Percentiles rank a stretch among this genome's conserved stretches.
phyloP scores from a whole-genome alignment of 441 rosid genomes.

The Populus hybrid region DNA sequence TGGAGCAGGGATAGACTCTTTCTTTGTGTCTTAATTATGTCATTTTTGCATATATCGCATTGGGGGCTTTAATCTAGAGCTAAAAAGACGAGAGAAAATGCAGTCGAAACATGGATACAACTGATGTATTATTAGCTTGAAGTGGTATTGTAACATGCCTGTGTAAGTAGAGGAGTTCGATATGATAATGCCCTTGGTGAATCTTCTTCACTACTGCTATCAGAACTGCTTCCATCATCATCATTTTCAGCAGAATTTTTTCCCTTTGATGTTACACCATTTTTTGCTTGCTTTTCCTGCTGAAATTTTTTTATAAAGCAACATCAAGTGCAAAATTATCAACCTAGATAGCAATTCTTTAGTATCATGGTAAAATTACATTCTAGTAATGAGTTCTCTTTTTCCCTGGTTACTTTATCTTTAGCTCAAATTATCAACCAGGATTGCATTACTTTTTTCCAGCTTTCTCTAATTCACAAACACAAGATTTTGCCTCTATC shows the following conservation, averaged over 20 bases:
- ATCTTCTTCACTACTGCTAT: constrained; percentile 73
- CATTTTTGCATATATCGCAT: background rate
- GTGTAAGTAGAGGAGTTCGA: constrained; percentile 81
- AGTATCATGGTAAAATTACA: background rate
- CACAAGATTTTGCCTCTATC: too few relatives aligned
- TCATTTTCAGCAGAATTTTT: constrained; percentile 39
- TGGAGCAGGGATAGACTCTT: background rate
- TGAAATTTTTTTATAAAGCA: constrained; percentile 4
- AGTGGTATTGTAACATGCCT: constrained; percentile 35
- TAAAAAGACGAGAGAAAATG: background rate
- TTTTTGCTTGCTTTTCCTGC: constrained; percentile 54
- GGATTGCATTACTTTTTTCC: too few relatives aligned
- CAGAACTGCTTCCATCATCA: constrained; percentile 50
- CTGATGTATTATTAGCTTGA: background rate
- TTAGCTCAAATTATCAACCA: too few relatives aligned
- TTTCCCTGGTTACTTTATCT: too few relatives aligned
- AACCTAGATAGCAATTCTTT: background rate
- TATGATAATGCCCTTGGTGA: constrained; percentile 60
- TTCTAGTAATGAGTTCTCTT: background rate
- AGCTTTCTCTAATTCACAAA: too few relatives aligned
- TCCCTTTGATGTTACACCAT: constrained; percentile 48
- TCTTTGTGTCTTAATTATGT: background rate
- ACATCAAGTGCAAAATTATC: background rate
- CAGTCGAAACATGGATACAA: background rate
- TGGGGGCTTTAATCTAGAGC: background rate